Evolutionary conservation across 768 basidiomycete species (phyloP).

Genomic region (Naganishia vaughanmartiniae): DNA sequence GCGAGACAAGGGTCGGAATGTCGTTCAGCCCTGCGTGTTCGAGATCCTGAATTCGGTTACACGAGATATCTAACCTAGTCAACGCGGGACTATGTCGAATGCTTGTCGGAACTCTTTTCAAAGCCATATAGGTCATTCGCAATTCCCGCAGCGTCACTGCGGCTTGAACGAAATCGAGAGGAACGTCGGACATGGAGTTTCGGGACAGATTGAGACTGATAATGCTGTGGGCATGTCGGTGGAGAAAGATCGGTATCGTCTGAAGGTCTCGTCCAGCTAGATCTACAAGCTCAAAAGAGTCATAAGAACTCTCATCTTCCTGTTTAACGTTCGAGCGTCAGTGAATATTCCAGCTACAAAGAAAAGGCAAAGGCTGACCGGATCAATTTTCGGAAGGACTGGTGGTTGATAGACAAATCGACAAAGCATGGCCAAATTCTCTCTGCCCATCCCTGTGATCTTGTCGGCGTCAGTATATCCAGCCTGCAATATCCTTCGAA

Average conservation of each 20-base stretch:
- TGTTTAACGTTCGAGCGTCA: constrained; percentile 42
- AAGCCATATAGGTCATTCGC: constrained; percentile 81
- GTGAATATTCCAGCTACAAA: constrained; percentile 11
- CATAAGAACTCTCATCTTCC: constrained; percentile 72
- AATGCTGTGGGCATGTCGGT: constrained; percentile 79
- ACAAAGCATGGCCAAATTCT: constrained; percentile 78
- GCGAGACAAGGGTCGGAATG: constrained; percentile 65
- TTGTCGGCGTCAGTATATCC: constrained; percentile 78
- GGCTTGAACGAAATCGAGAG: constrained; percentile 90
- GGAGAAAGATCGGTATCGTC: constrained; percentile 81
- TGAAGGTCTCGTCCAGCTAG: constrained; percentile 75
- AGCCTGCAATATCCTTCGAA: constrained; percentile 77
- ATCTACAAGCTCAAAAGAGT: constrained; percentile 74
- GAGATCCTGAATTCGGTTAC: constrained; percentile 84
- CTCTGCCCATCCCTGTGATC: constrained; percentile 69
- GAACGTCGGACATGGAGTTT: constrained; percentile 94
- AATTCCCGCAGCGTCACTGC: constrained; percentile 80
- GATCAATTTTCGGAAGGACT: constrained; percentile 50
- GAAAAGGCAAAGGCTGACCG: constrained; percentile 36
- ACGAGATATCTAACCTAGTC: constrained; percentile 79
- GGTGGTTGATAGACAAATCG: constrained; percentile 78
- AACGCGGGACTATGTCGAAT: constrained; percentile 72
- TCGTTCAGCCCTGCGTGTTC: constrained; percentile 79
- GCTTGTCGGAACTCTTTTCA: constrained; percentile 85
- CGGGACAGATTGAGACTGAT: constrained; percentile 80